A percentile compares a stretch with the other conserved stretches of the same genome.
Evolutionary conservation across 345 rosid species (phyloP).

Genomic region (Turritis glabra): DNA sequence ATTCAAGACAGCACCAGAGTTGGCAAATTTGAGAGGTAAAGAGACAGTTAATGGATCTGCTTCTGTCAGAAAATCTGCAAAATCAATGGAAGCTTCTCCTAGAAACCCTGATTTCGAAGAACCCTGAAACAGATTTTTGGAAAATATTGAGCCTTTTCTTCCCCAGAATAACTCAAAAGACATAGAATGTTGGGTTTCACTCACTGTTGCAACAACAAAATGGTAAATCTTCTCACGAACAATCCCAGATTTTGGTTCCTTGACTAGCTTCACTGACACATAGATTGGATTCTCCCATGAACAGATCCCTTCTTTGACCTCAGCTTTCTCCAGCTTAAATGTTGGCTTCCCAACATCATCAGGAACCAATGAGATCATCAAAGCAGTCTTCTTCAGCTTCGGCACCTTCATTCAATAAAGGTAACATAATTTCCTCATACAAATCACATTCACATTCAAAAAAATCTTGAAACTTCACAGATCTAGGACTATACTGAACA

Average conservation of each 20-base stretch:
- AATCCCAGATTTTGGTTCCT: constrained; percentile 72
- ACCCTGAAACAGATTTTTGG: constrained; percentile 52
- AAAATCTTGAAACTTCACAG: constrained; percentile 10
- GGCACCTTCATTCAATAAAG: constrained; percentile 60
- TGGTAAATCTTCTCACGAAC: constrained; percentile 80
- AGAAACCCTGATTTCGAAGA: constrained; percentile 78
- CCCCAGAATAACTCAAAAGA: constrained; percentile 13
- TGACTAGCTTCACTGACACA: constrained; percentile 67
- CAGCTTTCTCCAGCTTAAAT: constrained; percentile 67
- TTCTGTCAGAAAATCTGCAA: constrained; percentile 75
- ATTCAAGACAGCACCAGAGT: constrained; percentile 84
- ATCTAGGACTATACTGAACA: constrained; percentile 23
- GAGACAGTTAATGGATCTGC: constrained; percentile 67
- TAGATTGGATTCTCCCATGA: constrained; percentile 85
- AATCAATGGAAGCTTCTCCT: constrained; percentile 92
- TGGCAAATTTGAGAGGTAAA: constrained; percentile 88
- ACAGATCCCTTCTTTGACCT: constrained; percentile 73
- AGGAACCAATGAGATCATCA: constrained; percentile 85
- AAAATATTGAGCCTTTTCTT: neutral
- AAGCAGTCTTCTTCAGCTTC: constrained; percentile 70
- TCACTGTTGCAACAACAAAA: constrained; percentile 79
- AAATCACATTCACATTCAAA: neutral
- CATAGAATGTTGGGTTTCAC: constrained; percentile 7
- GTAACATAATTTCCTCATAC: neutral
- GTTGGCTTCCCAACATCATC: constrained; percentile 92